phyloP scores from a whole-genome alignment of 202 grass and related monocot species.

The Schoenoplectus triqueter region DNA sequence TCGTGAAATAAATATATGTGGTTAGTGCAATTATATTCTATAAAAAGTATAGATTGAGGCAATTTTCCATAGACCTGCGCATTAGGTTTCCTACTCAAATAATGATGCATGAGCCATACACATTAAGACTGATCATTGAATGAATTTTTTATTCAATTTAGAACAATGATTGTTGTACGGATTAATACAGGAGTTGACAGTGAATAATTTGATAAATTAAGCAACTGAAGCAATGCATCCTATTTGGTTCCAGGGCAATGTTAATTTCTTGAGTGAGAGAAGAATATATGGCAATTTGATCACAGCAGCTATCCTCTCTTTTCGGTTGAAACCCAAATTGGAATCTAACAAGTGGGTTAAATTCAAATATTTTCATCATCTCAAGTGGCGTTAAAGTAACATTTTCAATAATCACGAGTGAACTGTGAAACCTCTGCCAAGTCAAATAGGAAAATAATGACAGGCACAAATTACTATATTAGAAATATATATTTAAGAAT shows the following conservation, averaged over 20 bases:
- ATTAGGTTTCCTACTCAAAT: conserved; percentile 34
- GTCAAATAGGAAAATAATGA: conserved; percentile 25
- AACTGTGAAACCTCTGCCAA: conserved; percentile 6
- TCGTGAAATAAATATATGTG: not conserved
- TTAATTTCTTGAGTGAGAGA: not conserved
- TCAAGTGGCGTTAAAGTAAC: not conserved
- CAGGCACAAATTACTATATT: not conserved
- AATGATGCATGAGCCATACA: conserved; percentile 34
- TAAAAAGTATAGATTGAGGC: not conserved
- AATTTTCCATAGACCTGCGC: conserved; percentile 4
- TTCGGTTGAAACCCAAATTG: not conserved
- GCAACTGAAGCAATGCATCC: not conserved
- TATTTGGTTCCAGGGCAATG: not conserved
- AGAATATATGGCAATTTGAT: conserved; percentile 18
- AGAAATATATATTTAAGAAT: not conserved
- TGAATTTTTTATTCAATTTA: conserved; percentile 4
- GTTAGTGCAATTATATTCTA: conserved; percentile 14
- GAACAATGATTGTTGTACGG: conserved; percentile 15
- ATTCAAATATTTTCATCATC: not conserved
- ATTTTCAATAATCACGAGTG: conserved; percentile 6
- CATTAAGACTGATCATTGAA: conserved; percentile 28
- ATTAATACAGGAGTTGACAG: conserved; percentile 24
- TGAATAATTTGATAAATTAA: conserved; percentile 10
- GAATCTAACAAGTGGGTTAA: conserved; percentile 4
- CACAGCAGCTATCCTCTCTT: too few relatives aligned